phyloP scores from a whole-genome alignment of 306 rosid genomes.

The Citrullus amarus region DNA sequence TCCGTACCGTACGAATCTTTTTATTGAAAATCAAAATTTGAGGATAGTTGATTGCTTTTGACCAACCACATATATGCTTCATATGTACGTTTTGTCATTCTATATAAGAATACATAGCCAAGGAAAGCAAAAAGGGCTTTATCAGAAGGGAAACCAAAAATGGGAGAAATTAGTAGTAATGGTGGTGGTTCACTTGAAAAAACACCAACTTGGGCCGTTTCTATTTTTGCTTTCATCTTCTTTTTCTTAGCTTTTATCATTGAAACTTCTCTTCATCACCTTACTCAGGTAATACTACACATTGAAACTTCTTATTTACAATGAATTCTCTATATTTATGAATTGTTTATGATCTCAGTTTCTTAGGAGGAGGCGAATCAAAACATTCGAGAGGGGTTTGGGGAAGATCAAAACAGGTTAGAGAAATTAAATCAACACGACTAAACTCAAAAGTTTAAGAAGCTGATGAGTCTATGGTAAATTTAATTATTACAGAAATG shows the following conservation, averaged over 20 bases:
- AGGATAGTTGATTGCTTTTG: background rate
- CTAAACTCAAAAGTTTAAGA: no score
- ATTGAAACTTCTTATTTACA: background rate
- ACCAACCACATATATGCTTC: background rate
- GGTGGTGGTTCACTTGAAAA: constrained; percentile 31
- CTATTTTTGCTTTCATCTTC: constrained; percentile 29
- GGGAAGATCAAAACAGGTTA: constrained; percentile 42
- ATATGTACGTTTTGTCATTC: background rate
- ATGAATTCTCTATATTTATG: background rate
- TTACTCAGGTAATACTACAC: constrained; percentile 22
- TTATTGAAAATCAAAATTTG: background rate
- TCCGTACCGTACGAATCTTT: background rate
- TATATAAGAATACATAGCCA: constrained; percentile 14
- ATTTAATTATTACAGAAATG: constrained; percentile 22
- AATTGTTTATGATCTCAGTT: constrained; percentile 13
- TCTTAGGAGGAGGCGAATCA: constrained; percentile 29
- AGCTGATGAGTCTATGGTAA: background rate
- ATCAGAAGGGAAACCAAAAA: background rate
- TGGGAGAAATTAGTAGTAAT: constrained; percentile 8
- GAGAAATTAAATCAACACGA: no score
- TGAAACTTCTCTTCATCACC: constrained; percentile 21
- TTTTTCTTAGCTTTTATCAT: constrained; percentile 23
- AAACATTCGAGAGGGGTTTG: constrained; percentile 37
- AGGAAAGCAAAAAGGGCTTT: background rate
- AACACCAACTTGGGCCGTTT: constrained; percentile 60